Conservation (phyloP, 352 stramenopile genomes). For the Phytopythium chamaehyphon region DNA sequence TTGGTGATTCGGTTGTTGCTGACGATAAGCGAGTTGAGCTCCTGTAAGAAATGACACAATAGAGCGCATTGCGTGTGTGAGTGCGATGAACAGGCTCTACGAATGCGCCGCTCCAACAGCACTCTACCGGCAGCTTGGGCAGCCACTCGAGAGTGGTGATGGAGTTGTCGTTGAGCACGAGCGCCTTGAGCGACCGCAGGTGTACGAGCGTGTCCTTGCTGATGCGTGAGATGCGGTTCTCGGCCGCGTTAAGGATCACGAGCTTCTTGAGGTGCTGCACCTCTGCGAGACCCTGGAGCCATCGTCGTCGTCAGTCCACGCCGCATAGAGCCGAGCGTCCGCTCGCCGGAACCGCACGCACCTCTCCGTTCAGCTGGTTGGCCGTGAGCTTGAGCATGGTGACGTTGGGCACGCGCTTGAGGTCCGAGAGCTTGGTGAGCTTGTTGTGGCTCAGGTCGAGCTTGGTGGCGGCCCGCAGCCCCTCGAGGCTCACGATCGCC, state of each 20-base stretch:
- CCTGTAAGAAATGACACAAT: conserved; percentile 13
- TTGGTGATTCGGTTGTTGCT: conserved; percentile 80
- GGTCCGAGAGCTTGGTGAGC: conserved; percentile 72
- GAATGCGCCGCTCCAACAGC: too few species aligned
- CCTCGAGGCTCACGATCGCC: conserved; percentile 70
- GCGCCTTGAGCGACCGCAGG: conserved; percentile 64
- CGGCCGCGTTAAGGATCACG: conserved; percentile 68
- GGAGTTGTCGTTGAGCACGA: conserved; percentile 84
- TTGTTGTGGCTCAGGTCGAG: conserved; percentile 85
- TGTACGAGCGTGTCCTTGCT: conserved; percentile 64
- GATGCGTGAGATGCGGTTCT: conserved; percentile 75
- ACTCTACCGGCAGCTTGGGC: conserved; percentile 51
- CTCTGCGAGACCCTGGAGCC: conserved; percentile 44
- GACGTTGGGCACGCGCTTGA: conserved; percentile 50
- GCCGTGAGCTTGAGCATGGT: conserved; percentile 80
- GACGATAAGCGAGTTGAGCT: conserved; percentile 83
- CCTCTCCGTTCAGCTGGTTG: conserved; percentile 74
- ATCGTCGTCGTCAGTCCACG: background rate
- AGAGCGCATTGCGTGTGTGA: too few species aligned
- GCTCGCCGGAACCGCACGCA: conserved; percentile 5
- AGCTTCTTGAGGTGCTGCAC: conserved; percentile 78
- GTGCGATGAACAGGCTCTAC: background rate
- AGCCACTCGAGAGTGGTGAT: conserved; percentile 84
- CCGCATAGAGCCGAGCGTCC: background rate
- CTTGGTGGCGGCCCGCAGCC: conserved; percentile 56